These are phyloP conservation scores for Penicillium angulare DNA, from an alignment of 495 filamentous ascomycete species.

Conservation along the genomic window DNA sequence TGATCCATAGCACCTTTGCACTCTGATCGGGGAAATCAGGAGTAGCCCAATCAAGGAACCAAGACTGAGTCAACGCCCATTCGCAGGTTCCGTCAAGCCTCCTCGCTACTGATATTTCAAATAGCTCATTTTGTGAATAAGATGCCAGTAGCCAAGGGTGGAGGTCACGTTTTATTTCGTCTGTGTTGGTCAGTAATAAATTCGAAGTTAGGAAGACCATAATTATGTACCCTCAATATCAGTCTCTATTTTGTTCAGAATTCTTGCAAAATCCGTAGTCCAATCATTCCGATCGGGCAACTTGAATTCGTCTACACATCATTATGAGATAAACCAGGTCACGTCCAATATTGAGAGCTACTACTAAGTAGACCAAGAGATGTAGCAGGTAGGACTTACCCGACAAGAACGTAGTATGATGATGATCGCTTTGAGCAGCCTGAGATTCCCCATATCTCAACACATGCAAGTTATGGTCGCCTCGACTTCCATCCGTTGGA, in stretches of 20 bases:
- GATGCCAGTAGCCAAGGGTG: constrained; percentile 2
- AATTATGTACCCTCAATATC: constrained; percentile 1
- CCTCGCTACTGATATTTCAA: neutral
- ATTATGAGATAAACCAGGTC: too few relatives aligned
- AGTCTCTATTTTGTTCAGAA: neutral
- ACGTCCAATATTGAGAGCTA: too few relatives aligned
- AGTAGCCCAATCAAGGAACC: neutral
- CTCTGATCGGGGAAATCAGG: neutral
- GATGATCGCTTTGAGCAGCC: too few relatives aligned
- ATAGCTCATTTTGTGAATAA: neutral
- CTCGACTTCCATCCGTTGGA: neutral
- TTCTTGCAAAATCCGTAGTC: neutral
- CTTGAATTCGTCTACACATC: too few relatives aligned
- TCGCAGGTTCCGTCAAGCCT: neutral
- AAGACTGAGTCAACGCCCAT: neutral
- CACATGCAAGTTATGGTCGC: neutral
- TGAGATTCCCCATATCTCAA: too few relatives aligned
- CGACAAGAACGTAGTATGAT: too few relatives aligned
- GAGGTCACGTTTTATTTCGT: neutral
- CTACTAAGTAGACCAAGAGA: too few relatives aligned
- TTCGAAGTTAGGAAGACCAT: neutral
- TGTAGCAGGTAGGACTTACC: too few relatives aligned
- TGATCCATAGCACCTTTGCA: constrained; percentile 3
- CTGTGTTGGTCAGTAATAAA: neutral
- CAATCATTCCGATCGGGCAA: neutral